Conservation (phyloP, 1,284 basidiomycete genomes). For the Ceratobasidium theobromae region DNA sequence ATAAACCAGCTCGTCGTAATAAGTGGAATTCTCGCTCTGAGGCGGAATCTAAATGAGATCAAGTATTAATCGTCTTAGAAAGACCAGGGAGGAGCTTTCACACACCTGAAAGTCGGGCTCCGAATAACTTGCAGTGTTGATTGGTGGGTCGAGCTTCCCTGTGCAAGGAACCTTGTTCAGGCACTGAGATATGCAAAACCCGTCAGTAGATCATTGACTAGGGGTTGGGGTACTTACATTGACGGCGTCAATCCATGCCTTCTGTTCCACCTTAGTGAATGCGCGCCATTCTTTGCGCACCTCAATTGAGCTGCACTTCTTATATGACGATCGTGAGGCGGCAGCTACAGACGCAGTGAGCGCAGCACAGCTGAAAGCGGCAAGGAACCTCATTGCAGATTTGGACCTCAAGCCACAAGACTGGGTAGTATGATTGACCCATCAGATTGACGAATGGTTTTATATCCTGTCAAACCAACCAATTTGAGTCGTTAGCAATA, state of each 20-base stretch:
- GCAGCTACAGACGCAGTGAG: neutral
- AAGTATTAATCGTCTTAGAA: neutral
- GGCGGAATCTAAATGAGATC: neutral
- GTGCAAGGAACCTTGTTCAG: neutral
- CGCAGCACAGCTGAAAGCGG: neutral
- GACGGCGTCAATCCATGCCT: slow-evolving; percentile 5
- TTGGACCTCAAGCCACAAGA: too few species aligned
- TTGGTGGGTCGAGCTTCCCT: neutral
- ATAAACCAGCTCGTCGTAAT: neutral
- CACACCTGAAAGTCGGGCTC: neutral
- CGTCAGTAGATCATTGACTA: neutral
- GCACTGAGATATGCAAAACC: neutral
- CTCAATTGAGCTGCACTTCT: neutral
- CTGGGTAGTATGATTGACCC: too few species aligned
- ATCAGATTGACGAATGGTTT: too few species aligned
- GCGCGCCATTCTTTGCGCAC: slow-evolving; percentile 8
- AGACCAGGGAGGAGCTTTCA: neutral
- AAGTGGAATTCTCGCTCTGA: neutral
- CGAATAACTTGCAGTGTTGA: neutral
- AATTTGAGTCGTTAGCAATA: too few species aligned
- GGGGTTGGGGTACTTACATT: neutral
- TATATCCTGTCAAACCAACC: too few species aligned
- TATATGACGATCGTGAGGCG: neutral
- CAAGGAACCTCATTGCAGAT: neutral
- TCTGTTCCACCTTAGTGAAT: neutral